Conservation (phyloP, 345 rosid genomes). For the Salix dunnii region DNA sequence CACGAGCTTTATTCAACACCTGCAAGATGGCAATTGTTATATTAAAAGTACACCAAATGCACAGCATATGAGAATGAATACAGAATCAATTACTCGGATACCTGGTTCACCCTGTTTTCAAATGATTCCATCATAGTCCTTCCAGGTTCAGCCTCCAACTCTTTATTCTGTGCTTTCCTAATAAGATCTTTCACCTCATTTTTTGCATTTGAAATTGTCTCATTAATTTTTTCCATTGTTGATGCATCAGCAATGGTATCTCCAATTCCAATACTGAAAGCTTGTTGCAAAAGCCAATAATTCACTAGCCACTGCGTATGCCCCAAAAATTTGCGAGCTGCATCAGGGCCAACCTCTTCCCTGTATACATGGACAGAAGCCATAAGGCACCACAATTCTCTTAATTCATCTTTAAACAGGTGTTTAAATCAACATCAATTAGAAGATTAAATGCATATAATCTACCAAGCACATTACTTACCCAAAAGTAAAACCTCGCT, state of each 20-base stretch:
- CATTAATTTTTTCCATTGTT: conserved; percentile 90
- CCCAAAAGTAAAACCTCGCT: too few species aligned
- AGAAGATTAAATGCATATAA: not conserved
- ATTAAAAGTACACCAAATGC: conserved; percentile 1
- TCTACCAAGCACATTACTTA: not conserved
- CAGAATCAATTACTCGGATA: not conserved
- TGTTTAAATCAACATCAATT: not conserved
- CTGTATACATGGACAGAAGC: conserved; percentile 28
- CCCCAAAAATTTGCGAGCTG: conserved; percentile 96
- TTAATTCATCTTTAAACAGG: not conserved
- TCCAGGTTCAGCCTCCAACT: conserved; percentile 91
- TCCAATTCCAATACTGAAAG: conserved; percentile 94
- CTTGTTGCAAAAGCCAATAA: conserved; percentile 95
- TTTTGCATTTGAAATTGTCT: conserved; percentile 79
- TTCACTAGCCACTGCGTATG: conserved; percentile 99
- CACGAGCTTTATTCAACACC: conserved; percentile 98
- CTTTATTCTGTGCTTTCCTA: conserved; percentile 59
- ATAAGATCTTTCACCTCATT: conserved; percentile 77
- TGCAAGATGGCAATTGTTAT: conserved; percentile 18
- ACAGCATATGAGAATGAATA: not conserved
- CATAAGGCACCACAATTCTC: not conserved
- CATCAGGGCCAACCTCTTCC: conserved; percentile 99
- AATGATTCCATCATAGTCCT: conserved; percentile 94
- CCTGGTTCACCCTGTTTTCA: conserved; percentile 97
- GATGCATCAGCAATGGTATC: conserved; percentile 97